These are phyloP conservation scores for Medicago truncatula DNA, from an alignment of 306 rosid genomes.

Conservation along the genomic window DNA sequence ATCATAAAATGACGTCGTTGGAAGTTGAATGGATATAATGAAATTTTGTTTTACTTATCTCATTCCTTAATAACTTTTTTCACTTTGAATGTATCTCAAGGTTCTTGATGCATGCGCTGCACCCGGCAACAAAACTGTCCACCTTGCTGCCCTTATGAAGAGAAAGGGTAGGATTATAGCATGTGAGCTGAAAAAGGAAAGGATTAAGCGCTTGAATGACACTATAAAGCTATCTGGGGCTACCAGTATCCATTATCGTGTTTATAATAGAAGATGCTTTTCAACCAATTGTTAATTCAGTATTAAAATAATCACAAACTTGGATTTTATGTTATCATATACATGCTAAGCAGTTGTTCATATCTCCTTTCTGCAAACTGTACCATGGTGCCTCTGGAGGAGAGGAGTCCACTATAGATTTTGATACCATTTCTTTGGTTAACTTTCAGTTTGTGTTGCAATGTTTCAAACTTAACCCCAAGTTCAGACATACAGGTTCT, in stretches of 20 bases:
- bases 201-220: conserved; percentile 71
- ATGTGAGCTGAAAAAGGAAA: conserved; percentile 74
- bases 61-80: conserved; percentile 26
- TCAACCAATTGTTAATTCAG: conserved; percentile 24
- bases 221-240: conserved; percentile 87
- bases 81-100: conserved; percentile 57
- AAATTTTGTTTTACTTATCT: neutral
- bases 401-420: neutral
- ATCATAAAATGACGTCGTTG: neutral
- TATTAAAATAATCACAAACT: neutral
- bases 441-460: too few species aligned
- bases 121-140: conserved; percentile 96
- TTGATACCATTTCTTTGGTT: neutral
- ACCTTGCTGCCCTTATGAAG: conserved; percentile 88
- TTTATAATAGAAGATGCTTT: conserved; percentile 5
- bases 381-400: neutral
- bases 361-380: conserved; percentile 15
- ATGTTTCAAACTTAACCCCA: conserved; percentile 64
- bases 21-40: neutral
- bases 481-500: conserved; percentile 74
- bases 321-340: conserved; percentile 5
- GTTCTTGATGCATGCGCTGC: conserved; percentile 96
- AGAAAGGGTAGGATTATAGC: conserved; percentile 79
- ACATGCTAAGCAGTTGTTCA: conserved; percentile 16
- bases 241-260: conserved; percentile 67